Evolutionary conservation across 1,139 yeast species (phyloP).

Genomic region (Suhomyces wounanorum): DNA sequence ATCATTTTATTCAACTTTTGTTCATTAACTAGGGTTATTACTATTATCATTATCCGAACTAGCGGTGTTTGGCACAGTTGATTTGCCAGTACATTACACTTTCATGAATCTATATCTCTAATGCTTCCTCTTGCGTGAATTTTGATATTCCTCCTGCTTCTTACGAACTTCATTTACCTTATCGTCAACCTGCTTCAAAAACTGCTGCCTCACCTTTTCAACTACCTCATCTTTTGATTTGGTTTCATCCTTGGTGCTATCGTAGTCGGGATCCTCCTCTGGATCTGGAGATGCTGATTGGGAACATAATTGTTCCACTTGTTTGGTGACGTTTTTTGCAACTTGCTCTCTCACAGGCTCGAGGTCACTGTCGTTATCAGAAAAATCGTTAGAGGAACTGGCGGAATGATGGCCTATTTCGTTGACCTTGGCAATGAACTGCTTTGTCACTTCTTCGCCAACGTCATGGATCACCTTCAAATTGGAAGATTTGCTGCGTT

Average conservation of each 20-base stretch:
- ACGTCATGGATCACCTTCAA: slow-evolving; percentile 26
- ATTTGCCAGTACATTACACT: neutral
- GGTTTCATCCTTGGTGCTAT: slow-evolving; percentile 1
- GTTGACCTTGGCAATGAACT: slow-evolving; percentile 26
- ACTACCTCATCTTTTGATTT: slow-evolving; percentile 16
- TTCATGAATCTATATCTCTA: slow-evolving; percentile 8
- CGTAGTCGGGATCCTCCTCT: slow-evolving; percentile 11
- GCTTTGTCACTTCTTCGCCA: slow-evolving; percentile 27
- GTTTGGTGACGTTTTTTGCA: slow-evolving; percentile 25
- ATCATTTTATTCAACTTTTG: neutral
- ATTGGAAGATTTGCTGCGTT: slow-evolving; percentile 13
- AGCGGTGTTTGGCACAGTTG: neutral
- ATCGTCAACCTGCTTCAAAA: slow-evolving; percentile 26
- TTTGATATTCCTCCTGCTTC: slow-evolving; percentile 17
- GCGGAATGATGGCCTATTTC: slow-evolving; percentile 21
- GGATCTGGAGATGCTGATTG: slow-evolving; percentile 18
- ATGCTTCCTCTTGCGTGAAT: slow-evolving; percentile 11
- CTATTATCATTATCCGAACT: neutral
- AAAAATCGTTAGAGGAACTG: slow-evolving; percentile 17
- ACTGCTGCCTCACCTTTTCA: slow-evolving; percentile 22
- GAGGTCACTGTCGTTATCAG: slow-evolving; percentile 18
- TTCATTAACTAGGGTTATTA: neutral
- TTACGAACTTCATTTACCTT: slow-evolving; percentile 19
- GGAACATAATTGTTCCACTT: slow-evolving; percentile 23
- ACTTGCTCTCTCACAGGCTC: slow-evolving; percentile 25